Conservation (phyloP, 345 rosid genomes). For the Citrus mangshanensis region DNA sequence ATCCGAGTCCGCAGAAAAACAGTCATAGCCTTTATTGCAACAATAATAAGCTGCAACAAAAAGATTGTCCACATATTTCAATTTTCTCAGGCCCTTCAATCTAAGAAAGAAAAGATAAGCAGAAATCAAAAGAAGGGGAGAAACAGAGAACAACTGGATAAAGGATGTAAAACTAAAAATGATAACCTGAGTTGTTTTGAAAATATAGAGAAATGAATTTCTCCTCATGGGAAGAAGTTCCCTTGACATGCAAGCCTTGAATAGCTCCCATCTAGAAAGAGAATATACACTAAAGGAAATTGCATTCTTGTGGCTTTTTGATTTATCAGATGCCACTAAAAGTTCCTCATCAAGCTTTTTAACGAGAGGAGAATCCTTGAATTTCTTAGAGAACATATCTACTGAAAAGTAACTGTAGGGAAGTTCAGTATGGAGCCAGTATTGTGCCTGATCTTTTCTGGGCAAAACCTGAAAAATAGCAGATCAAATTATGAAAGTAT, state of each 20-base stretch:
- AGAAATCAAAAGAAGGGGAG: too few relatives aligned
- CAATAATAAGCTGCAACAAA: background rate
- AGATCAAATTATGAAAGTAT: background rate
- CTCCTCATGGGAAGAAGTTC: conserved; percentile 11
- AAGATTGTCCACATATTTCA: background rate
- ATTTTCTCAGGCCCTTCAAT: background rate
- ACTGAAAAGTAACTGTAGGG: background rate
- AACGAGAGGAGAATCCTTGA: background rate
- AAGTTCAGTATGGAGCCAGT: background rate
- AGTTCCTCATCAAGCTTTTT: background rate
- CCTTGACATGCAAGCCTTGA: conserved; percentile 5
- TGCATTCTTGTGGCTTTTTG: conserved; percentile 1
- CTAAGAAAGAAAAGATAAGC: background rate
- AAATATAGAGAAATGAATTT: conserved; percentile 6
- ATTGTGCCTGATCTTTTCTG: background rate
- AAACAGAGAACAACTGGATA: too few relatives aligned
- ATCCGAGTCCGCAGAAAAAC: conserved; percentile 43
- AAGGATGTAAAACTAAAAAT: background rate
- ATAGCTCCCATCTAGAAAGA: background rate
- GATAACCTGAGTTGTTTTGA: background rate
- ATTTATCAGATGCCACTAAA: background rate
- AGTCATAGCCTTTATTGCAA: conserved; percentile 39
- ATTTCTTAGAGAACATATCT: background rate
- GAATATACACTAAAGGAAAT: background rate
- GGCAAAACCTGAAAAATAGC: background rate